Evolutionary conservation across 495 filamentous ascomycete species (phyloP), one percentile per base, ranked within the genome.

Genomic region (Terfezia boudieri): DNA sequence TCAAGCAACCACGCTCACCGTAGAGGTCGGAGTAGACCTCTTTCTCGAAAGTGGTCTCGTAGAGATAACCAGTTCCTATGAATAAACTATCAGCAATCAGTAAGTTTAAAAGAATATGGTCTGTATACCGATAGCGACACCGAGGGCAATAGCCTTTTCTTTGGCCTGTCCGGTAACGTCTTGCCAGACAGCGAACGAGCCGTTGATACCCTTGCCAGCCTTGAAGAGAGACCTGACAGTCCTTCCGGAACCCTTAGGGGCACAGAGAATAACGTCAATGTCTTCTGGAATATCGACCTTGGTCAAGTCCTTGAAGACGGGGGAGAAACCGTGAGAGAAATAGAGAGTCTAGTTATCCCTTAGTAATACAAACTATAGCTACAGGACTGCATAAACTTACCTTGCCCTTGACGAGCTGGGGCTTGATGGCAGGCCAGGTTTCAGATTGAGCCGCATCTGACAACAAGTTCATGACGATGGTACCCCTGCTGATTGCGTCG

Each of bases 241-340:
- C 68, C 90, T 86, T 72, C 90, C 90, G 67, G 88, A 95, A 66
- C 90, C 90, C 78, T 98, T 98, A 69, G 90, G 90, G 60, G 90
- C 90, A 65, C 92, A 86, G 68, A 98, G 90, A 74, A 98, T 98
- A 67, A 98, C 92, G 71, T 96, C 90, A 62, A 98, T 83, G 71
- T 94, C 84, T 54, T 68, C 76, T 69, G 90, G 90, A 59, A 94
- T 83, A 52, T 98, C 89, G 69, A 98, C 90, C 73, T 94, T 94
- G 79, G 90, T 98, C 63, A 90, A 79, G 70, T 93, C 82, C 75
- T 94, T 94, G 85, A 98, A 98, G 71, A 98, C 88, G 66, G 90
- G 90, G 58, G 90, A 98, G 84, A 98, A 98, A 69, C 90, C 90
- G 78, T 98, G 90, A 54, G 90, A 95, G 81, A 98, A 98, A 81